These are phyloP conservation scores for Sporothrix pallida DNA, from an alignment of 2,329 filamentous ascomycete genomes.

Conservation along the genomic window DNA sequence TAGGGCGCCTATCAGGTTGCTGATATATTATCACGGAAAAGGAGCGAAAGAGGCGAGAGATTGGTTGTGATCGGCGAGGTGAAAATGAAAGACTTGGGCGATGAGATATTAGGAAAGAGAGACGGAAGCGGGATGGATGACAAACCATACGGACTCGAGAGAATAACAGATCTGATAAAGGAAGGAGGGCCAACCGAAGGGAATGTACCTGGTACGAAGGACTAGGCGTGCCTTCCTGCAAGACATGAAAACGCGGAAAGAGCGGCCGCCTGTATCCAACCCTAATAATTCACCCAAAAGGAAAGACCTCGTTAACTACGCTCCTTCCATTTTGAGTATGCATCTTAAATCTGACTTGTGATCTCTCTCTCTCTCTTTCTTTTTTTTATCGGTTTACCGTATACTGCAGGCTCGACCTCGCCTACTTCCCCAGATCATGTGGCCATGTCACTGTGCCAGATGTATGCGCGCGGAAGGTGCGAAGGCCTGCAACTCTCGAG, in stretches of 20 bases:
- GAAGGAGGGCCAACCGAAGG: not conserved
- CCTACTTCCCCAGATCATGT: slow-evolving; percentile 15
- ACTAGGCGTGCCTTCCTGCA: slow-evolving; percentile 6
- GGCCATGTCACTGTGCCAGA: not conserved
- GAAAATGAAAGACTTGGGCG: not conserved
- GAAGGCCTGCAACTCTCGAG: not conserved
- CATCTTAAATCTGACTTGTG: not conserved
- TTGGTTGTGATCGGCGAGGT: not conserved
- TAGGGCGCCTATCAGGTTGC: not conserved
- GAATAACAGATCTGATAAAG: not conserved
- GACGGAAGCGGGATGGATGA: not conserved
- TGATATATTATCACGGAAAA: not conserved
- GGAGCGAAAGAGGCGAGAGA: not conserved
- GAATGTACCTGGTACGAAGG: not conserved
- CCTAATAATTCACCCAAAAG: not conserved
- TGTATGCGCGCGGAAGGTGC: slow-evolving; percentile 18
- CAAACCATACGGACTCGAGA: not conserved
- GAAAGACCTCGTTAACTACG: not conserved
- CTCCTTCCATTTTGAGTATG: slow-evolving; percentile 16
- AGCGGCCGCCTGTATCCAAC: not conserved
- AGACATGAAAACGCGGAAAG: not conserved
- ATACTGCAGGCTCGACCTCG: slow-evolving; percentile 6
- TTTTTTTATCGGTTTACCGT: not conserved
- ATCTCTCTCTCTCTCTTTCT: not conserved
- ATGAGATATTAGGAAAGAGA: not conserved